Conservation (phyloP, 768 basidiomycete genomes). For the Lentinula aciculospora region DNA sequence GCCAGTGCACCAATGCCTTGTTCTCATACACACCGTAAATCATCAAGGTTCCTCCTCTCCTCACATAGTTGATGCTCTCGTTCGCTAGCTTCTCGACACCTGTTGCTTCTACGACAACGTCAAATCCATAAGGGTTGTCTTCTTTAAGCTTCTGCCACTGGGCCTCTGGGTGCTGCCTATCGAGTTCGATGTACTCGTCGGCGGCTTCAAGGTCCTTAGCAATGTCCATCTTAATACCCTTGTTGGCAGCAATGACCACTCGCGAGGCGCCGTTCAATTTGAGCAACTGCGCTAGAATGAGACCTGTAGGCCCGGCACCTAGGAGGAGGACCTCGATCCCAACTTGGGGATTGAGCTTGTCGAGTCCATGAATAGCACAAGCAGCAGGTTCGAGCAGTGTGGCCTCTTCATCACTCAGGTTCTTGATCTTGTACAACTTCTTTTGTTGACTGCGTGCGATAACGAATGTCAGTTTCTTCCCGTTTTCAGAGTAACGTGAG, state of each 20-base stretch:
- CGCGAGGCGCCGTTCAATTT: constrained; percentile 69
- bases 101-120: constrained; percentile 68
- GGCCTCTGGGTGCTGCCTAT: constrained; percentile 51
- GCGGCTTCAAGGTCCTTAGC: constrained; percentile 63
- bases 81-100: constrained; percentile 87
- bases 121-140: constrained; percentile 78
- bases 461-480: neutral
- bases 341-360: constrained; percentile 78
- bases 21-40: constrained; percentile 90
- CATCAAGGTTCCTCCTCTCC: constrained; percentile 80
- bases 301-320: constrained; percentile 83
- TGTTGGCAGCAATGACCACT: constrained; percentile 70
- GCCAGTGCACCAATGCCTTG: constrained; percentile 79
- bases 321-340: constrained; percentile 81
- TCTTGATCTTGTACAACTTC: constrained; percentile 85
- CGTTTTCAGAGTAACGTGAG: neutral
- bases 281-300: constrained; percentile 71
- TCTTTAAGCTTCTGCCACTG: constrained; percentile 68
- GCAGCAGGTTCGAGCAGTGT: constrained; percentile 88
- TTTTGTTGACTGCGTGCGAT: constrained; percentile 44
- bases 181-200: constrained; percentile 73
- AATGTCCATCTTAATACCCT: constrained; percentile 73
- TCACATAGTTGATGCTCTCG: constrained; percentile 84
- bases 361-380: constrained; percentile 88
- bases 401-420: constrained; percentile 82